Conservation (phyloP, 2,329 filamentous ascomycete genomes). For the Colletotrichum spinosum region DNA sequence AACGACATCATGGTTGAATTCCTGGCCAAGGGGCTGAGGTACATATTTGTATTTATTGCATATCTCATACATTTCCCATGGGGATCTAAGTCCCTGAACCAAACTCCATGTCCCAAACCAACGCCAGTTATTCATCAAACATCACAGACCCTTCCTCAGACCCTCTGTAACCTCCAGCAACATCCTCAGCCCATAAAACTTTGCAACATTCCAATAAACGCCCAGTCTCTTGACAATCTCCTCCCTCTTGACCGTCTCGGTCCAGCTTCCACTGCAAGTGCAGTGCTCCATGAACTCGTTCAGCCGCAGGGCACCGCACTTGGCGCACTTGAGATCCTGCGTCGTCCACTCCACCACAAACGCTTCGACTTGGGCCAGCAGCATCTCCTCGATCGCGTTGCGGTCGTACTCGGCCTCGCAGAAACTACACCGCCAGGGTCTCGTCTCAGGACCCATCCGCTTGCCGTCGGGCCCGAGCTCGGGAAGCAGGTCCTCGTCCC, state of each 20-base stretch:
- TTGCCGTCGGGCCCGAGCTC: constrained; percentile 44
- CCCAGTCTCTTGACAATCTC: constrained; percentile 74
- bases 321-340: constrained; percentile 86
- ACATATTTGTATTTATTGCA: no score
- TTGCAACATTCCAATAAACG: constrained; percentile 80
- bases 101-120: no score
- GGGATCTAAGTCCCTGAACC: no score
- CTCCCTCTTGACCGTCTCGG: constrained; percentile 73
- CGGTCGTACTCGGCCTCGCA: constrained; percentile 82
- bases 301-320: constrained; percentile 78
- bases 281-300: constrained; percentile 99
- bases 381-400: constrained; percentile 84
- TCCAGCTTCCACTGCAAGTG: constrained; percentile 90
- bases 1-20: no score
- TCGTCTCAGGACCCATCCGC: constrained; percentile 46
- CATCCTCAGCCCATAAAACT: constrained; percentile 85
- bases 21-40: no score
- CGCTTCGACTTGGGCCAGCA: constrained; percentile 82
- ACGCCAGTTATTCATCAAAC: no score
- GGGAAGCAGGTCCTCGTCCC: constrained; percentile 84
- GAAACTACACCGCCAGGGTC: constrained; percentile 79
- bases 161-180: constrained; percentile 79
- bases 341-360: constrained; percentile 84
- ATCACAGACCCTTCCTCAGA: constrained; percentile 61
- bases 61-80: no score